Percentiles rank a stretch among this genome's conserved stretches.
phyloP scores from a whole-genome alignment of 1,139 yeast genomes.

The Blastobotrys raffinosifermentans region DNA sequence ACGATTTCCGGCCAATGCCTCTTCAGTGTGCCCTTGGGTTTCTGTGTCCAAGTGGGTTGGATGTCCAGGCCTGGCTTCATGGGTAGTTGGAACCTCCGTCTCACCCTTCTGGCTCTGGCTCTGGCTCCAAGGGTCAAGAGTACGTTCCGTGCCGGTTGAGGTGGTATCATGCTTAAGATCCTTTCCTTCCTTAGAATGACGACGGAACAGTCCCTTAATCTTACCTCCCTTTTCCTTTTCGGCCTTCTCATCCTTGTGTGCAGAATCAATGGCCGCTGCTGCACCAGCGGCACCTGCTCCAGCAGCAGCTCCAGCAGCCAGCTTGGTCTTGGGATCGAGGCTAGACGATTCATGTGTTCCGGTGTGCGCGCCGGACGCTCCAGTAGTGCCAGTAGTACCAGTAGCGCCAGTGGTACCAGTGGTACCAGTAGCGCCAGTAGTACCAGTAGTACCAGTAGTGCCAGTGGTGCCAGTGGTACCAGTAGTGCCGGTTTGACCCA shows the following conservation, averaged over 20 bases:
- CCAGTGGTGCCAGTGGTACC: too few species aligned
- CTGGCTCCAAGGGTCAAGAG: too few species aligned
- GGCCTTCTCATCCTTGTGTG: constrained; percentile 5
- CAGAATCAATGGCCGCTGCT: constrained; percentile 8
- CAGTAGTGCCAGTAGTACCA: constrained; percentile 5
- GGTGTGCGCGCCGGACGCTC: background rate
- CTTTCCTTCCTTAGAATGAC: background rate
- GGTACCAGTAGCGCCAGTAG: constrained; percentile 5
- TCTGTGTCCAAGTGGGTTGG: too few species aligned
- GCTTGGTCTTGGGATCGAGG: background rate
- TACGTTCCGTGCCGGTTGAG: too few species aligned
- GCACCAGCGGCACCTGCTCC: constrained; percentile 10
- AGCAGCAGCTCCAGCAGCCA: constrained; percentile 4
- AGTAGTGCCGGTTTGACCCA: too few species aligned
- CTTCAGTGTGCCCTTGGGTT: too few species aligned
- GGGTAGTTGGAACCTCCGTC: too few species aligned
- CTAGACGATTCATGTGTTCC: background rate
- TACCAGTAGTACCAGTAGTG: constrained; percentile 7
- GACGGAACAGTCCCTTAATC: background rate
- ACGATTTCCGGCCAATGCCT: too few species aligned
- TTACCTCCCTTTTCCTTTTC: constrained; percentile 1
- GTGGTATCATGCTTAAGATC: too few species aligned
- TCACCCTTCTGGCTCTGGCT: too few species aligned
- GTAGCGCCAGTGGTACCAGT: constrained; percentile 5
- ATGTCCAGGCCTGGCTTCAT: too few species aligned